Percentiles rank a stretch among this genome's conserved stretches.
phyloP scores from a whole-genome alignment of 2,329 filamentous ascomycete genomes.

The Metarhizium sp. region DNA sequence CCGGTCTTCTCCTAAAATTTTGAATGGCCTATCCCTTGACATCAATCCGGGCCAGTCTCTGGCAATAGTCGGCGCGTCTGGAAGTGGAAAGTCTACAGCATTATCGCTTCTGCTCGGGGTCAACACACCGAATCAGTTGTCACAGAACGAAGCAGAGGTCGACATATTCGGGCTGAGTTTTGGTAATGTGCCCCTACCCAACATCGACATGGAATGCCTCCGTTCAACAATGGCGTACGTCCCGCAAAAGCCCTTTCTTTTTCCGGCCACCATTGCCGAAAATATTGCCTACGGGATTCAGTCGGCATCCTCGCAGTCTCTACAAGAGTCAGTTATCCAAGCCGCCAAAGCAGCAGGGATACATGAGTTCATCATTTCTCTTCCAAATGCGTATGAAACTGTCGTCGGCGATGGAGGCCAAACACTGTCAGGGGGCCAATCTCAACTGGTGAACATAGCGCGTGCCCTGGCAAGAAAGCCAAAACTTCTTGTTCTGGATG shows the following conservation, averaged over 20 bases:
- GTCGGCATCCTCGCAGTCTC: conserved; percentile 40
- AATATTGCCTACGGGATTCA: conserved; percentile 78
- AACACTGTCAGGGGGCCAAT: conserved; percentile 69
- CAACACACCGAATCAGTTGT: conserved; percentile 35
- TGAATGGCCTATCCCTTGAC: conserved; percentile 34
- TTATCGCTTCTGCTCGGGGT: conserved; percentile 65
- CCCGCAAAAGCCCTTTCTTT: conserved; percentile 63
- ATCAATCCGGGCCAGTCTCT: conserved; percentile 56
- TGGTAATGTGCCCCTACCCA: conserved; percentile 43
- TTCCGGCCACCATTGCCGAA: conserved; percentile 64
- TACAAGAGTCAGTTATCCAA: conserved; percentile 30
- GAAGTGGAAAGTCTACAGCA: conserved; percentile 86
- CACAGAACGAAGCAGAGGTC: not conserved
- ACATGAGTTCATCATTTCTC: conserved; percentile 64
- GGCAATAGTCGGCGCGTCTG: conserved; percentile 75
- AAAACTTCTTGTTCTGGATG: conserved; percentile 69
- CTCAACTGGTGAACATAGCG: conserved; percentile 73
- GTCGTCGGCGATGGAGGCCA: conserved; percentile 68
- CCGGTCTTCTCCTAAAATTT: not conserved
- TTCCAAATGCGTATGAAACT: conserved; percentile 54
- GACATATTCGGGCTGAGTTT: conserved; percentile 40
- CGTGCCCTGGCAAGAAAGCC: conserved; percentile 66
- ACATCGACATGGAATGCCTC: conserved; percentile 51
- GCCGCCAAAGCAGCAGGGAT: conserved; percentile 56
- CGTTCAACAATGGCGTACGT: conserved; percentile 58